Evolutionary conservation across 768 basidiomycete species (phyloP).

Genomic region (Cystobasidium tubakii): DNA sequence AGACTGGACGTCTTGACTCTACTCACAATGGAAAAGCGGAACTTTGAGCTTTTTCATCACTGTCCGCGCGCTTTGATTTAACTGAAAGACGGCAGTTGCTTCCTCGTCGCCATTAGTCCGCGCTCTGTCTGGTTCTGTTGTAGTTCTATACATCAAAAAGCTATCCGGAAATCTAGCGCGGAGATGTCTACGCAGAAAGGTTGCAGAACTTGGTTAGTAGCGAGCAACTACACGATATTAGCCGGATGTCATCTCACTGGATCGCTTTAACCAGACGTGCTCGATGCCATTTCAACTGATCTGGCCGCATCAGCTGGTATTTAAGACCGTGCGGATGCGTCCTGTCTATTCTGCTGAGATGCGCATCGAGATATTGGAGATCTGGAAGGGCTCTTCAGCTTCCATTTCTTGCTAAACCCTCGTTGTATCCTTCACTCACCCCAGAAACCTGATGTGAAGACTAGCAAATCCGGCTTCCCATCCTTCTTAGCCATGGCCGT

Average conservation of each 20-base stretch:
- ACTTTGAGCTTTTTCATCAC: slow-evolving; percentile 12
- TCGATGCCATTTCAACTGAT: background rate
- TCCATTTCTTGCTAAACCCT: too few relatives aligned
- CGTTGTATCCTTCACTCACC: background rate
- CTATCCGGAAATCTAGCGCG: background rate
- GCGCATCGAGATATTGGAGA: background rate
- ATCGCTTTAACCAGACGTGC: background rate
- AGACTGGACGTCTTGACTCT: background rate
- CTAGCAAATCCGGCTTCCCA: slow-evolving; percentile 26
- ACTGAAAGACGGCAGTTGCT: slow-evolving; percentile 2
- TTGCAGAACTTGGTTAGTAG: background rate
- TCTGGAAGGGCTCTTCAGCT: background rate
- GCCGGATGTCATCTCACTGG: background rate
- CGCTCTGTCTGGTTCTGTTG: background rate
- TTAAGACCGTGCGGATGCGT: background rate
- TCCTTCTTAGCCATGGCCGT: background rate
- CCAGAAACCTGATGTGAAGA: slow-evolving; percentile 29
- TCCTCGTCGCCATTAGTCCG: background rate
- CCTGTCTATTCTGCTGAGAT: background rate
- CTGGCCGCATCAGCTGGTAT: background rate
- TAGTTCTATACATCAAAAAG: slow-evolving; percentile 12
- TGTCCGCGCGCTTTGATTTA: slow-evolving; percentile 13
- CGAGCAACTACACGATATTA: too few relatives aligned
- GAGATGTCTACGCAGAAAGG: background rate
- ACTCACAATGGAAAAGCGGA: slow-evolving; percentile 15